These are phyloP conservation scores for Adansonia gregorii DNA, from an alignment of 441 rosid species.

Conservation along the genomic window DNA sequence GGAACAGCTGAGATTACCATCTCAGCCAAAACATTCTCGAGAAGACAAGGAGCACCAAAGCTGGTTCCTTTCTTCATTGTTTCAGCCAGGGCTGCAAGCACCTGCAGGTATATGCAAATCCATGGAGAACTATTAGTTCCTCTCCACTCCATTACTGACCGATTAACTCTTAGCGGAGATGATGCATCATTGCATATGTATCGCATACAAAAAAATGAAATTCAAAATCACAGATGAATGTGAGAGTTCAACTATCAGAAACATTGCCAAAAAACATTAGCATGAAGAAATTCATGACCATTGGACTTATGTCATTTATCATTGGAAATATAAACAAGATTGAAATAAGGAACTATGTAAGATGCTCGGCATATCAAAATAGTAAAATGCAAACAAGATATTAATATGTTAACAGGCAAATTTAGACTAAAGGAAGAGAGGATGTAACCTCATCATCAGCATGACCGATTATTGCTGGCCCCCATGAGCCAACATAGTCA, in stretches of 20 bases:
- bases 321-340: background rate
- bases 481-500: conserved; percentile 94
- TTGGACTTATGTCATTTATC: background rate
- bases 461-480: conserved; percentile 97
- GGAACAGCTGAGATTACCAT: conserved; percentile 94
- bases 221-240: background rate
- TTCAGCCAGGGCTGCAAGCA: conserved; percentile 81
- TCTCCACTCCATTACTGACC: background rate
- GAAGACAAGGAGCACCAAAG: conserved; percentile 97
- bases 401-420: background rate
- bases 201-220: background rate
- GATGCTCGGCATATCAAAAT: conserved; percentile 2
- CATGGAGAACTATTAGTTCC: background rate
- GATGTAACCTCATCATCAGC: conserved; percentile 81
- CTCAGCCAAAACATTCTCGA: conserved; percentile 84
- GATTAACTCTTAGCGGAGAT: background rate
- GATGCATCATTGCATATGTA: background rate
- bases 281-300: background rate
- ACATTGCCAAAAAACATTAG: background rate
- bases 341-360: background rate
- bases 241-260: background rate
- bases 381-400: background rate
- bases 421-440: conserved; percentile 9
- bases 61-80: conserved; percentile 98
- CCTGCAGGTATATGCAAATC: conserved; percentile 44